Evolutionary conservation across 2,329 filamentous ascomycete species (phyloP).

Genomic region (Talaromyces sp.): DNA sequence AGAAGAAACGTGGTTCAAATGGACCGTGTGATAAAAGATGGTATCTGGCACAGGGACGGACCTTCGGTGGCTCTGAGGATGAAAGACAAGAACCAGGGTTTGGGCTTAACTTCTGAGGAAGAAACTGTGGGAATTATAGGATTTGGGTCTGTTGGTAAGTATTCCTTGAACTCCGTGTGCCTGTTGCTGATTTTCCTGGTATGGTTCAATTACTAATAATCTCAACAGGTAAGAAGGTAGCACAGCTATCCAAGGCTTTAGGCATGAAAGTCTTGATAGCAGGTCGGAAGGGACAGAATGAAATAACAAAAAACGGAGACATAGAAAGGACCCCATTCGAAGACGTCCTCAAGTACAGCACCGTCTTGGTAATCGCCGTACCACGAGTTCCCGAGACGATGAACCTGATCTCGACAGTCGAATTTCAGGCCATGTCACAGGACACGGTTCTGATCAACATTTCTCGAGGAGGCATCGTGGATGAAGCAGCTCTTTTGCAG

Average conservation of each 20-base stretch:
- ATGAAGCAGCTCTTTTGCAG: conserved; percentile 43
- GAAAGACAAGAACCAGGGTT: conserved; percentile 20
- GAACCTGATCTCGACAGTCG: conserved; percentile 29
- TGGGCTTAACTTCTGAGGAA: conserved; percentile 42
- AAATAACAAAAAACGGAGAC: conserved; percentile 3
- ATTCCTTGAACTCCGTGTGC: conserved; percentile 3
- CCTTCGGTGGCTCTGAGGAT: conserved; percentile 26
- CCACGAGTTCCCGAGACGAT: conserved; percentile 26
- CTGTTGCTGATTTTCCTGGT: not conserved
- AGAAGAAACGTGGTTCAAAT: conserved; percentile 36
- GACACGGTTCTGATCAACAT: conserved; percentile 46
- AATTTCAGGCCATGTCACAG: conserved; percentile 41
- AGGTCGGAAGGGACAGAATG: conserved; percentile 35
- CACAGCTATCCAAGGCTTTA: conserved; percentile 37
- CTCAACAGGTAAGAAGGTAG: conserved; percentile 36
- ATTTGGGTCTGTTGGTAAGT: conserved; percentile 42
- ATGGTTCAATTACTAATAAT: not conserved
- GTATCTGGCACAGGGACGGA: conserved; percentile 37
- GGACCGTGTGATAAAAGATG: conserved; percentile 28
- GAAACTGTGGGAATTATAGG: conserved; percentile 47
- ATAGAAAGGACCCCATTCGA: conserved; percentile 21
- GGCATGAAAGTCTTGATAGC: conserved; percentile 47
- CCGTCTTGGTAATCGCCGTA: conserved; percentile 25
- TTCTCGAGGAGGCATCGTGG: conserved; percentile 46
- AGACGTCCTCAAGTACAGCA: conserved; percentile 22